Base-by-base conservation (phyloP, 2,329 filamentous ascomycete genomes). In the Sphaerostilbella broomeana region DNA sequence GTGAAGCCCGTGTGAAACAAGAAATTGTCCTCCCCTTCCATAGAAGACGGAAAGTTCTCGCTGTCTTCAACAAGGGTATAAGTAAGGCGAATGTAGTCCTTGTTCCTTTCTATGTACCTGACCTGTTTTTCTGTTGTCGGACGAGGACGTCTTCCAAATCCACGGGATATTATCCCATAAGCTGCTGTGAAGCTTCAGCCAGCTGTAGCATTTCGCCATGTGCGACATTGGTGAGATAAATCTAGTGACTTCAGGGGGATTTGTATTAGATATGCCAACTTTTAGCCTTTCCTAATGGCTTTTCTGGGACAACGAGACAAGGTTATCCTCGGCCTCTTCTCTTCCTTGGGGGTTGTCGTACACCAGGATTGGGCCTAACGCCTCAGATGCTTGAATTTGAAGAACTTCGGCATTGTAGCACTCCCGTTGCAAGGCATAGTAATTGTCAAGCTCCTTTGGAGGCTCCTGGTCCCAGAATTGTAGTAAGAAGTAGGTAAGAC, bases 351-450 rank as follows among this genome's bases (percentile, higher is more conserved):
- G 42, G 6, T 18, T 35, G 8, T 15, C 19, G 22, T 34, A 32
- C 8, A 44, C 28, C 6, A 44, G 9, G 10, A 44, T 31, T n/a
- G 38, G 28, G 4, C 26, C 18, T 4, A 11, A 31, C 16, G 22
- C 22, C 5, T 30, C n/a, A 13, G 42, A 16, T 6, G 42, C 33
- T 28, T 34, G 27, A 27, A 44, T 37, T 20, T 44, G 42, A 21
- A 44, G 24, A 9, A 44, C 24, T 7, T 38, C 42, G 10, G 33
- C 38, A n/a, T 44, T 44, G 9, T 41, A 33, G 28, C 42, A 37
- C 27, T 44, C 42, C 13, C 42, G 28, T 29, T 44, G 38, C 31
- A 42, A 27, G n/a, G 42, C 24, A 33, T 41, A 44, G 19, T 42
- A 44, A 5, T 21, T 9, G 2, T 29, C 26, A 8, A 20, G 12